These are phyloP conservation scores for Puccinia horiana DNA, from an alignment of 1,284 basidiomycete genomes.

Conservation along the genomic window DNA sequence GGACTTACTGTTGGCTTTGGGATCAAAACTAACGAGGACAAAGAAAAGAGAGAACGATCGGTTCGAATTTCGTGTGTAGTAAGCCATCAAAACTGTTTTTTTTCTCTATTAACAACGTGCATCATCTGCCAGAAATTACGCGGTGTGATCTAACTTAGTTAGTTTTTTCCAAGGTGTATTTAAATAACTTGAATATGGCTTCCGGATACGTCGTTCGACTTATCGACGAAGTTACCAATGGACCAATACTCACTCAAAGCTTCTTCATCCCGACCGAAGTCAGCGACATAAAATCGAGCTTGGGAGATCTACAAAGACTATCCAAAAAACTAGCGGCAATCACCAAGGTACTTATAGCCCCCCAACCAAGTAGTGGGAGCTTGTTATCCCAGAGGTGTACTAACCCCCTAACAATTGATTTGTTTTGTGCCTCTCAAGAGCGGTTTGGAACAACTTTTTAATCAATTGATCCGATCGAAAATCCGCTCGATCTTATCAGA, in stretches of 20 bases:
- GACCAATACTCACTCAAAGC: slow-evolving; percentile 67
- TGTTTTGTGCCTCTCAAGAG: slow-evolving; percentile 62
- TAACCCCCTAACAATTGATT: no score
- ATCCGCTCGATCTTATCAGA: slow-evolving; percentile 80
- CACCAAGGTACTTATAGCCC: slow-evolving; percentile 65
- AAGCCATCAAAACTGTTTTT: slow-evolving; percentile 57
- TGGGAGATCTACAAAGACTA: slow-evolving; percentile 65
- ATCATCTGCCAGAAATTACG: no score
- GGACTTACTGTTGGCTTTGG: slow-evolving; percentile 59
- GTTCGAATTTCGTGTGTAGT: slow-evolving; percentile 77
- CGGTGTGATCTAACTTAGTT: no score
- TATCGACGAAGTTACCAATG: slow-evolving; percentile 68
- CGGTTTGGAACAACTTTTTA: slow-evolving; percentile 90
- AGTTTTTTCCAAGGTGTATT: slow-evolving; percentile 66
- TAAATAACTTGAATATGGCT: slow-evolving; percentile 87
- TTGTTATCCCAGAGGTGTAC: no score
- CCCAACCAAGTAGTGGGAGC: no score
- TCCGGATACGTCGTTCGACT: slow-evolving; percentile 81
- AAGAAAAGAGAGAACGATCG: slow-evolving; percentile 75
- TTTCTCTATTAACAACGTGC: background rate
- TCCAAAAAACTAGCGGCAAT: slow-evolving; percentile 70
- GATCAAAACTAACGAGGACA: slow-evolving; percentile 60
- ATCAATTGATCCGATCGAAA: slow-evolving; percentile 81
- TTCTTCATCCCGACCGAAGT: slow-evolving; percentile 69
- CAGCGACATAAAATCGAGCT: slow-evolving; percentile 60